phyloP scores from a whole-genome alignment of 768 basidiomycete species.

The button mushroom (Agaricus bisporus) region DNA sequence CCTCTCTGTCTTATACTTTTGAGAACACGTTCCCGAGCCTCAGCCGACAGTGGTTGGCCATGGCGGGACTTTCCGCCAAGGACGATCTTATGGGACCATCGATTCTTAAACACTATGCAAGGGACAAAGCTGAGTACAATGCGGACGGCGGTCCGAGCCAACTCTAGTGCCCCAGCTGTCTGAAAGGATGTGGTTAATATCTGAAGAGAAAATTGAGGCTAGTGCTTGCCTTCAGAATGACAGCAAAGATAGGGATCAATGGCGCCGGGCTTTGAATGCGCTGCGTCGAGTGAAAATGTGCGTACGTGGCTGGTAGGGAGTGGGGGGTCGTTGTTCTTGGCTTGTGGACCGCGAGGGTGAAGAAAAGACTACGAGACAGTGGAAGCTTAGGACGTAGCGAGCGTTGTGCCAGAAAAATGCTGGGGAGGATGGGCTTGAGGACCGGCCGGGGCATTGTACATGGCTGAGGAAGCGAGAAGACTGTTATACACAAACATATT shows the following conservation, averaged over 20 bases:
- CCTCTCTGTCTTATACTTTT: constrained; percentile 45
- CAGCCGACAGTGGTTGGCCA: constrained; percentile 45
- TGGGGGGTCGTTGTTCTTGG: not conserved
- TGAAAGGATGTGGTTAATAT: constrained; percentile 20
- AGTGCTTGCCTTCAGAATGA: constrained; percentile 53
- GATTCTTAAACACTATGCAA: constrained; percentile 54
- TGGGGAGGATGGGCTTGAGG: constrained; percentile 1
- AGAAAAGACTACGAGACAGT: not conserved
- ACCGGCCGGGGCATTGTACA: constrained; percentile 8
- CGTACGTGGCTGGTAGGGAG: not conserved
- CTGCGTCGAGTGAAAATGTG: constrained; percentile 33
- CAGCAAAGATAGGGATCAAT: constrained; percentile 48
- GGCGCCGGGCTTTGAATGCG: constrained; percentile 17
- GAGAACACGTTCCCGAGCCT: constrained; percentile 41
- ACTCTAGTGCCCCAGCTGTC: constrained; percentile 69
- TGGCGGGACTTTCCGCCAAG: constrained; percentile 41
- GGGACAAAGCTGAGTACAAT: constrained; percentile 75
- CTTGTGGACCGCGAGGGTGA: not conserved
- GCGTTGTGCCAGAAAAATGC: not conserved
- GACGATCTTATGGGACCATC: constrained; percentile 44
- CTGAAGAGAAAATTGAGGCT: not conserved
- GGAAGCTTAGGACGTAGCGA: not conserved
- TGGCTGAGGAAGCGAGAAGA: not conserved
- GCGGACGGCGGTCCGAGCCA: constrained; percentile 64
- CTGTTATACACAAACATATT: not conserved